Conservation (phyloP, 495 filamentous ascomycete species). For the Achaetomiella virescens region DNA sequence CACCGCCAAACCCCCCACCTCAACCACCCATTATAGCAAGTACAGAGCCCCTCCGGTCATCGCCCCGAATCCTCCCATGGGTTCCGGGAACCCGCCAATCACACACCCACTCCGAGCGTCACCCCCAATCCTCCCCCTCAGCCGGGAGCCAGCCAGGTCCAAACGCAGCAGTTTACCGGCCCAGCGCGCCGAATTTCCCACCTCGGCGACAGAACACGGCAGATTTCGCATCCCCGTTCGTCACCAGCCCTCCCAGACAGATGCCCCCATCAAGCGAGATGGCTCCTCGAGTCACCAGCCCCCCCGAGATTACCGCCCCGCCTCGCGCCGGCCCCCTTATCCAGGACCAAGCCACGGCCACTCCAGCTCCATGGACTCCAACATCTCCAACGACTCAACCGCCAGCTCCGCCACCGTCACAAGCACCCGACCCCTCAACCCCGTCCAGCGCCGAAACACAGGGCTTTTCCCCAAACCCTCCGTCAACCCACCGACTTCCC, state of each 20-base stretch:
- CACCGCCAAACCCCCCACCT: background rate
- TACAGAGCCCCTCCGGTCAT: background rate
- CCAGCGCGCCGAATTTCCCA: background rate
- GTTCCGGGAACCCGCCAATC: background rate
- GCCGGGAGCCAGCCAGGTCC: background rate
- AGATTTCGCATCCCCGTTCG: background rate
- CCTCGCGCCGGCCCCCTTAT: background rate
- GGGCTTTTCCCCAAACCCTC: background rate
- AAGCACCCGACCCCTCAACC: conserved; percentile 4
- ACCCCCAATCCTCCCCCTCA: background rate
- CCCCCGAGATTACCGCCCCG: background rate
- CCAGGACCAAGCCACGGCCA: background rate
- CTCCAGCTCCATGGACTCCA: conserved; percentile 9
- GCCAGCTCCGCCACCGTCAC: conserved; percentile 2
- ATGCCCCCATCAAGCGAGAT: background rate
- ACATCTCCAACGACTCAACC: background rate
- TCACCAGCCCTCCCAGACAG: background rate
- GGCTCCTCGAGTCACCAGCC: background rate
- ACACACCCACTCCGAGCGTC: too few species aligned
- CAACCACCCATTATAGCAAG: background rate
- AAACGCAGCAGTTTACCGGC: conserved; percentile 3
- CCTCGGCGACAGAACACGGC: background rate
- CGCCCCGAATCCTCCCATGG: conserved; percentile 1
- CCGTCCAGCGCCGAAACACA: background rate
- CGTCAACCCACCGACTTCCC: background rate